Conservation (phyloP, 225 moss, liverwort and hornwort species). For the Climacium dendroides region DNA sequence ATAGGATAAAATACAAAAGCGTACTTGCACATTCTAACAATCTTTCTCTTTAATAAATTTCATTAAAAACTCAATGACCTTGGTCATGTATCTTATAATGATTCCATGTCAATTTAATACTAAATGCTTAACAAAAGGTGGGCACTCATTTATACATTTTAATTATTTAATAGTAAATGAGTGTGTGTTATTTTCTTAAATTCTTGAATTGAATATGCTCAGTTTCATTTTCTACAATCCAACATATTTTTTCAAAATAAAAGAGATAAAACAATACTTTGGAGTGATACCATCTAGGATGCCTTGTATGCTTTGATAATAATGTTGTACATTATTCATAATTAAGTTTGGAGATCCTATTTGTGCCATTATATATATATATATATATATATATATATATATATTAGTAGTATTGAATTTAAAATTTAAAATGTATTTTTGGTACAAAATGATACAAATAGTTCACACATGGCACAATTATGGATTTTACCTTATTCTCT, state of each 20-base stretch:
- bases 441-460: background rate
- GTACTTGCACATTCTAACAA: background rate
- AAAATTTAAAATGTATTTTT: background rate
- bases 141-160: background rate
- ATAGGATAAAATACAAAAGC: background rate
- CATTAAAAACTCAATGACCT: background rate
- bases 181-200: background rate
- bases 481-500: background rate
- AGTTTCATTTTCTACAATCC: background rate
- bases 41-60: background rate
- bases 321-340: background rate
- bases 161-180: background rate
- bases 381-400: too few species aligned
- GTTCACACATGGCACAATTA: background rate
- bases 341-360: background rate
- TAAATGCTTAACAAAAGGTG: background rate
- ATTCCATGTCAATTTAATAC: background rate
- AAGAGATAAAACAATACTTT: background rate
- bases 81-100: background rate
- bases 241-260: background rate
- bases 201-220: background rate
- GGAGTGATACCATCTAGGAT: fast-evolving
- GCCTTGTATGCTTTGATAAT: background rate
- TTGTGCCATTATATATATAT: background rate
- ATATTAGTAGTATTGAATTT: background rate